Evolutionary conservation across 2,329 filamentous ascomycete species (phyloP).

Genomic region (Trichoderma sp.): DNA sequence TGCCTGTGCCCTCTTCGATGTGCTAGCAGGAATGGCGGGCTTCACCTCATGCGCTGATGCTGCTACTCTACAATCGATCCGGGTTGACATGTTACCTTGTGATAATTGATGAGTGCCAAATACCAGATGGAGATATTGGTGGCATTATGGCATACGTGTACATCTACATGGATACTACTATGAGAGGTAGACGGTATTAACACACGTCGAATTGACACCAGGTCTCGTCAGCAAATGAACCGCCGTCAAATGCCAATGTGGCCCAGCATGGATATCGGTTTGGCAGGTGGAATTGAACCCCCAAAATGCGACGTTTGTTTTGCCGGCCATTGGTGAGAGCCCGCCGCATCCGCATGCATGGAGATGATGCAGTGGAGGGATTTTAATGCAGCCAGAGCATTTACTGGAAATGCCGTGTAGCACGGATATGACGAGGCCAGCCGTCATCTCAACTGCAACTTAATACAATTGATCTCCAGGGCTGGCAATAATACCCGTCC

Average conservation of each 20-base stretch:
- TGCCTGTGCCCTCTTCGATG: not conserved
- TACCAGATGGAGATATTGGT: not conserved
- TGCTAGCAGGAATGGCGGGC: not conserved
- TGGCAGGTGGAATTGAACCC: constrained; percentile 1
- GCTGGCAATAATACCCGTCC: not conserved
- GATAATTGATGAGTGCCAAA: not conserved
- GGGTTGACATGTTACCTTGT: not conserved
- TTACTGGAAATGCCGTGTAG: too few relatives aligned
- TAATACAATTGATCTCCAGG: not conserved
- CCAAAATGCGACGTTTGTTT: not conserved
- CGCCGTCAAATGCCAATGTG: not conserved
- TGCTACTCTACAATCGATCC: not conserved
- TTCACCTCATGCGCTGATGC: not conserved
- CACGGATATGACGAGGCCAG: not conserved
- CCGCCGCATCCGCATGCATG: not conserved
- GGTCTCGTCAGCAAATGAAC: not conserved
- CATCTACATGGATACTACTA: not conserved
- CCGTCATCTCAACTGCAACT: not conserved
- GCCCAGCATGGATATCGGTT: not conserved
- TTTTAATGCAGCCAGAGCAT: not conserved
- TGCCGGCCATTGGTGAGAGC: not conserved
- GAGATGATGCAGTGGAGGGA: not conserved
- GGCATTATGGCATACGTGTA: not conserved
- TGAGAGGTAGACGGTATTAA: not conserved
- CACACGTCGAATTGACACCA: not conserved